These are phyloP conservation scores for Rachicladosporium sp. DNA, from an alignment of 2,329 filamentous ascomycete species.

Conservation along the genomic window DNA sequence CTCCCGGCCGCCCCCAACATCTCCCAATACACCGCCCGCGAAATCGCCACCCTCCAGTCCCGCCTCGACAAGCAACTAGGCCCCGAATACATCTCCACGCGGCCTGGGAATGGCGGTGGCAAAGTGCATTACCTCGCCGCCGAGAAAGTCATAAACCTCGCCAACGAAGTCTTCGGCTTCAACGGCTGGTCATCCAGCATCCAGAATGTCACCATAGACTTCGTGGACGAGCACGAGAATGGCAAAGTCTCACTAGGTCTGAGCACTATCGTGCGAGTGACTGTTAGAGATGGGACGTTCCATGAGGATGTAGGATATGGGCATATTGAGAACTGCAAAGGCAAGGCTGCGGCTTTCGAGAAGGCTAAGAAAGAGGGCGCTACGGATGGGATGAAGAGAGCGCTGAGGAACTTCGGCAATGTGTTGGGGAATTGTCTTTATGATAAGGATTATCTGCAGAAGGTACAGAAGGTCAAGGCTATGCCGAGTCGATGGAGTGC, in stretches of 20 bases:
- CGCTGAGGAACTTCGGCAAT: conserved; percentile 85
- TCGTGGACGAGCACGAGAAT: conserved; percentile 75
- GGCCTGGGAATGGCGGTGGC: conserved; percentile 68
- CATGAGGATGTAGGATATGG: conserved; percentile 98
- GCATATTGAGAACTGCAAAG: conserved; percentile 89
- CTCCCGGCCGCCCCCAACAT: conserved; percentile 57
- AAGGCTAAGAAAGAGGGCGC: conserved; percentile 98
- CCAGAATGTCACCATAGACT: conserved; percentile 87
- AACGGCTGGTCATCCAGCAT: conserved; percentile 98
- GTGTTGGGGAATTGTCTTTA: conserved; percentile 97
- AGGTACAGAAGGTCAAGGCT: conserved; percentile 81
- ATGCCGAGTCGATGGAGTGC: conserved; percentile 66
- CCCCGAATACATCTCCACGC: conserved; percentile 85
- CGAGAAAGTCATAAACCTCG: conserved; percentile 89
- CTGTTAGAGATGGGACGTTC: conserved; percentile 83
- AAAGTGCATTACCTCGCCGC: conserved; percentile 92
- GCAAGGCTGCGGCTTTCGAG: conserved; percentile 90
- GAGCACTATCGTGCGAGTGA: conserved; percentile 82
- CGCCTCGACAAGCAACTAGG: conserved; percentile 87
- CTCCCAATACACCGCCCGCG: conserved; percentile 71
- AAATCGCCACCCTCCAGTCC: conserved; percentile 78
- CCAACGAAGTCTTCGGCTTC: conserved; percentile 92
- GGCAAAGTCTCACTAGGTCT: conserved; percentile 73
- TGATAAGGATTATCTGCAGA: conserved; percentile 83
- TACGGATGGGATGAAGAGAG: conserved; percentile 83